Evolutionary conservation across 306 rosid genomes (phyloP).

Genomic region (Calophaca sinica): DNA sequence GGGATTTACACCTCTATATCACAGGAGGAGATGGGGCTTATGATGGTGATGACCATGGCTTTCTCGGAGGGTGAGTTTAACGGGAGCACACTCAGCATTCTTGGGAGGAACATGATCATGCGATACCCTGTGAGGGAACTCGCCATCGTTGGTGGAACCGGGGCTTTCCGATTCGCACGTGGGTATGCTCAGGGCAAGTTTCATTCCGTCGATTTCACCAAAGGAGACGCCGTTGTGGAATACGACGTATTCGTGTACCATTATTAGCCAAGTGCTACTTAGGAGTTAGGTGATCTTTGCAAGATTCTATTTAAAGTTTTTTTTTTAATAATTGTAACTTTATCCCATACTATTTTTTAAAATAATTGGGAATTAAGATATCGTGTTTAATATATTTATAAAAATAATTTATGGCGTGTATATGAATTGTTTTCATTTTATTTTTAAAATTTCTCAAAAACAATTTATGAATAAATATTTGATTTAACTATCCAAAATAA

Average conservation of each 20-base stretch:
- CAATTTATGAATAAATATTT: too few species aligned
- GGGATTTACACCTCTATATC: constrained; percentile 52
- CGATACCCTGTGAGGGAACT: constrained; percentile 52
- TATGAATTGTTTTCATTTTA: too few species aligned
- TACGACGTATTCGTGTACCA: constrained; percentile 70
- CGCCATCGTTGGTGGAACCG: constrained; percentile 64
- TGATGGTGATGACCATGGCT: constrained; percentile 56
- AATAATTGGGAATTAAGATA: too few species aligned
- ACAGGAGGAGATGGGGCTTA: constrained; percentile 37
- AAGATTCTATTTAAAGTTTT: too few species aligned
- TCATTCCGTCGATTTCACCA: constrained; percentile 11
- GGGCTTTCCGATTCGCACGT: constrained; percentile 74
- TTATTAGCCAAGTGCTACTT: not conserved
- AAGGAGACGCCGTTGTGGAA: constrained; percentile 66
- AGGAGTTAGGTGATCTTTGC: too few species aligned
- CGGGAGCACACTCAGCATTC: constrained; percentile 59
- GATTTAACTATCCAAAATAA: too few species aligned
- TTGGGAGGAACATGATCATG: constrained; percentile 53
- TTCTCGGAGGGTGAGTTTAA: constrained; percentile 58
- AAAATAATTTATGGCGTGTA: too few species aligned
- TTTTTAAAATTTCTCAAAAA: too few species aligned
- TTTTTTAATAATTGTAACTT: too few species aligned
- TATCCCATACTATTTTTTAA: too few species aligned
- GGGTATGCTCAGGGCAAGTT: constrained; percentile 74
- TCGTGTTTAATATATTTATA: too few species aligned